A percentile compares a stretch with the other conserved stretches of the same genome.
Evolutionary conservation across 768 basidiomycete genomes (phyloP).

Genomic region (Boletus pseudopeckii): DNA sequence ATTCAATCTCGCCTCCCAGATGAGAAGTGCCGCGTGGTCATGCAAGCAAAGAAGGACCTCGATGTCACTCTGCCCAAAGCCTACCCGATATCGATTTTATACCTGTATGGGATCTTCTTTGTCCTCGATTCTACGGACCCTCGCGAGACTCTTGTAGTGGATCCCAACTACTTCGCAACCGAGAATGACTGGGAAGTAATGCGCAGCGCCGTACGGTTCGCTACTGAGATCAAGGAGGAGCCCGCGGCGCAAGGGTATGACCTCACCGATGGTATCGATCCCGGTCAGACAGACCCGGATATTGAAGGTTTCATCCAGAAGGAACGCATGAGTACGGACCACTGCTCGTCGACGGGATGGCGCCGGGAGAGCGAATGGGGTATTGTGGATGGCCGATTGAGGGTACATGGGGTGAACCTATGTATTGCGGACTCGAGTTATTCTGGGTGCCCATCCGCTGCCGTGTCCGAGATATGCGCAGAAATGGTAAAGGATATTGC

Average conservation of each 20-base stretch:
- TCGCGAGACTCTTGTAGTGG: not conserved
- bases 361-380: slow-evolving; percentile 24
- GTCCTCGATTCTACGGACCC: not conserved
- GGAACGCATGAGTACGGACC: not conserved
- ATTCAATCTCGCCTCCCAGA: not conserved
- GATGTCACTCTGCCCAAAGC: too few species aligned
- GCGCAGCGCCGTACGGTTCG: not conserved
- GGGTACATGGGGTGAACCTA: slow-evolving; percentile 47
- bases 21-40: too few species aligned
- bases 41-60: not conserved
- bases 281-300: not conserved
- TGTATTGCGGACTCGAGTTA: slow-evolving; percentile 35
- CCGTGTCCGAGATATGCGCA: slow-evolving; percentile 38
- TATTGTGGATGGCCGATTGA: slow-evolving; percentile 34
- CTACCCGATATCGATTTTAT: too few species aligned
- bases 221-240: not conserved
- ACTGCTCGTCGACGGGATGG: slow-evolving; percentile 27
- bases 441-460: slow-evolving; percentile 29
- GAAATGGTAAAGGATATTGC: slow-evolving; percentile 22
- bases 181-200: not conserved
- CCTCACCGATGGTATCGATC: not conserved
- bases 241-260: not conserved
- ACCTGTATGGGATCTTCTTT: too few species aligned
- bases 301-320: not conserved
- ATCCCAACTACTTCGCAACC: not conserved